Conservation (phyloP, 495 filamentous ascomycete genomes). For the Lophium mytilinum region DNA sequence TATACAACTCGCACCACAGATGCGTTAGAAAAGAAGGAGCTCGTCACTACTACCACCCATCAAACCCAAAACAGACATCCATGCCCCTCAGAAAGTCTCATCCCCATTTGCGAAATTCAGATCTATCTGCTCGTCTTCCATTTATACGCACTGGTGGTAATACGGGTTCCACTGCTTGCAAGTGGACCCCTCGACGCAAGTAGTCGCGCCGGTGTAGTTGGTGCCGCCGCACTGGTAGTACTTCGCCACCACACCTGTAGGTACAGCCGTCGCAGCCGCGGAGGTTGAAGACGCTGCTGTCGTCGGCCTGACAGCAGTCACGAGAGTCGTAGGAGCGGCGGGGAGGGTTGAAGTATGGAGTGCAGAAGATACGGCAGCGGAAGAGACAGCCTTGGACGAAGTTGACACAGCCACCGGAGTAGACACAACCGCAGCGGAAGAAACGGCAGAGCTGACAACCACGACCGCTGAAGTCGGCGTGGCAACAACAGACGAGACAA, state of each 20-base stretch:
- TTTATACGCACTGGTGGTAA: slow-evolving; percentile 23
- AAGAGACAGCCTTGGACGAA: background rate
- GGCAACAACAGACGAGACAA: background rate
- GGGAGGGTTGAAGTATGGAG: background rate
- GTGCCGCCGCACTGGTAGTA: slow-evolving; percentile 23
- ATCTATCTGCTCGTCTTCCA: too few species aligned
- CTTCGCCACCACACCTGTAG: slow-evolving; percentile 6
- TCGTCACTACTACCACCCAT: too few species aligned
- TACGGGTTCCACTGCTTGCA: slow-evolving; percentile 20
- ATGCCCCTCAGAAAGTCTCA: too few species aligned
- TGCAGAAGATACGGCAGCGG: background rate
- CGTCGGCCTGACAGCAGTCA: background rate
- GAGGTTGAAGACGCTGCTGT: background rate
- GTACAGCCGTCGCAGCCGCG: background rate
- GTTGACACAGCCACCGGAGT: background rate
- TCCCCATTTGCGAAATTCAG: too few species aligned
- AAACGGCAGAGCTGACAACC: background rate
- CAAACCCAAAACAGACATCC: too few species aligned
- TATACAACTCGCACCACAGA: too few species aligned
- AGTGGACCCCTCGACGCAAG: slow-evolving; percentile 10
- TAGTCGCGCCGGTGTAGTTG: slow-evolving; percentile 13
- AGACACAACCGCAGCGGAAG: too few species aligned
- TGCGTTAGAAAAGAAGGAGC: too few species aligned
- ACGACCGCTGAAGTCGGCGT: background rate
- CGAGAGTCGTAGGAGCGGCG: slow-evolving; percentile 2